Evolutionary conservation across 2,329 filamentous ascomycete genomes (phyloP).

Genomic region (Aureobasidium sp.): DNA sequence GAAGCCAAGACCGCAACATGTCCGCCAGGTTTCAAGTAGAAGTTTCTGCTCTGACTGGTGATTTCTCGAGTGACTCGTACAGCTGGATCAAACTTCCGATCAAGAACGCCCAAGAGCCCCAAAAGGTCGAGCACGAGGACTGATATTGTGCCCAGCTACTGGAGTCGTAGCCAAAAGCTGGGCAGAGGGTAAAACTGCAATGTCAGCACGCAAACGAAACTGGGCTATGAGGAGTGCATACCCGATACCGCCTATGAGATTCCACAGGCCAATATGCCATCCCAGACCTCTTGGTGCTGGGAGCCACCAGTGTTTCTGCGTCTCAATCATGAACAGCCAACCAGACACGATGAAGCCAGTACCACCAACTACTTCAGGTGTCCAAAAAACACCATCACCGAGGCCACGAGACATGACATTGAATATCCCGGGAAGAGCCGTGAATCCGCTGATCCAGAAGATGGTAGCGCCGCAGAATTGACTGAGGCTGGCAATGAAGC

Average conservation of each 20-base stretch:
- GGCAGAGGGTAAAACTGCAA: conserved; percentile 38
- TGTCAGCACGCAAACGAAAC: conserved; percentile 23
- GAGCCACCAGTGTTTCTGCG: conserved; percentile 56
- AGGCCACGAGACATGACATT: conserved; percentile 43
- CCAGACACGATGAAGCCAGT: conserved; percentile 54
- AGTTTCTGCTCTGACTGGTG: conserved; percentile 22
- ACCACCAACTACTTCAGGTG: conserved; percentile 56
- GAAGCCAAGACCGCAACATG: neutral
- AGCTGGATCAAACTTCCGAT: conserved; percentile 26
- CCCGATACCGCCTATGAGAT: conserved; percentile 55
- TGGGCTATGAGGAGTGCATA: conserved; percentile 32
- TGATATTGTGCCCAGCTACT: conserved; percentile 25
- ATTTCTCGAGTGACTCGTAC: conserved; percentile 27
- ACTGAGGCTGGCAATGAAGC: conserved; percentile 53
- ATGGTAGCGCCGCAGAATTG: conserved; percentile 55
- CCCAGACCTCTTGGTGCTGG: conserved; percentile 52
- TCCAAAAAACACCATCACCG: conserved; percentile 54
- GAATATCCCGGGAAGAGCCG: conserved; percentile 51
- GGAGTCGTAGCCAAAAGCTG: conserved; percentile 25
- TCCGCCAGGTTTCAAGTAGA: neutral
- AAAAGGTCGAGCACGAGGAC: conserved; percentile 23
- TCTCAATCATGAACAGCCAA: conserved; percentile 59
- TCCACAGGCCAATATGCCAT: conserved; percentile 63
- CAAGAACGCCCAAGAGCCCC: conserved; percentile 27
- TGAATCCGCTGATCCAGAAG: conserved; percentile 59